Conservation (phyloP, 148 eudicot genomes). For the Camellia lanceoleosa region DNA sequence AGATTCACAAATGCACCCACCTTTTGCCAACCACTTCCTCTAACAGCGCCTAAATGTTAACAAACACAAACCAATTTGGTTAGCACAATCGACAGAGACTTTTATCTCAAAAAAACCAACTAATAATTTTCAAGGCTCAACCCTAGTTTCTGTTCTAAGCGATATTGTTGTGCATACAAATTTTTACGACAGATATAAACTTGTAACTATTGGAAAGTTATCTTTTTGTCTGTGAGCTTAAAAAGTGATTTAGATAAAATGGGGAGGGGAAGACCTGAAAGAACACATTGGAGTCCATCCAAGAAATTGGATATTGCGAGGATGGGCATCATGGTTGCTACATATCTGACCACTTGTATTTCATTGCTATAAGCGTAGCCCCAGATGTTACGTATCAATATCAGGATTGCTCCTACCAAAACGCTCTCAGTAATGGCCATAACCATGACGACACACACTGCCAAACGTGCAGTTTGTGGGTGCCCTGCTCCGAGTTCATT, state of each 20-base stretch:
- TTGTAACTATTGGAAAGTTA: too few relatives aligned
- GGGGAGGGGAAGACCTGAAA: conserved; percentile 49
- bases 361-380: conserved; percentile 71
- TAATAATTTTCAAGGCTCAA: neutral
- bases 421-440: conserved; percentile 48
- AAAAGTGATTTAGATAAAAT: neutral
- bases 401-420: conserved; percentile 40
- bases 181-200: too few relatives aligned
- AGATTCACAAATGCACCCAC: conserved; percentile 74
- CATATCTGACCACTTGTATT: conserved; percentile 52
- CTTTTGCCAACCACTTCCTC: conserved; percentile 84
- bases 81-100: neutral
- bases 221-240: neutral
- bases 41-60: conserved; percentile 44
- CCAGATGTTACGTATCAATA: conserved; percentile 60
- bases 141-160: neutral
- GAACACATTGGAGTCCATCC: conserved; percentile 66
- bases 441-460: conserved; percentile 49
- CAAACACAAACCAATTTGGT: neutral
- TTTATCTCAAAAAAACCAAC: neutral
- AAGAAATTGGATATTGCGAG: conserved; percentile 59
- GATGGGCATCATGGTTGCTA: conserved; percentile 67
- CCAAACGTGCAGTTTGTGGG: conserved; percentile 53
- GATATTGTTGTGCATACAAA: too few relatives aligned
- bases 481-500: conserved; percentile 73